Percentiles rank a stretch among this genome's conserved stretches.
phyloP scores from a whole-genome alignment of 2,329 filamentous ascomycete species.

The Neofusicoccum kwambonambiense region DNA sequence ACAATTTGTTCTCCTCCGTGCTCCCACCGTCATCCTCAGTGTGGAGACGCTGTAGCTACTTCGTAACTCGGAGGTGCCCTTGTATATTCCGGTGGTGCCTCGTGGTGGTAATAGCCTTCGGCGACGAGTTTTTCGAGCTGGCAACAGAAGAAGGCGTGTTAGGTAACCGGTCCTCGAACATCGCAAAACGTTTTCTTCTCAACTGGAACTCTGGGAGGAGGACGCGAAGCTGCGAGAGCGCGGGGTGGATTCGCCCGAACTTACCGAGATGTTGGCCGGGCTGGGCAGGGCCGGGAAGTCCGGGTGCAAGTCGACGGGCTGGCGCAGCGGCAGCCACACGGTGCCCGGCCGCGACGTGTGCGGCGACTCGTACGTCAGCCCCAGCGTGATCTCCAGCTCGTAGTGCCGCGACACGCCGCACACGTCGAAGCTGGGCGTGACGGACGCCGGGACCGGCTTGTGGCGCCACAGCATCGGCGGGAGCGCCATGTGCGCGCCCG shows the following conservation, averaged over 20 bases:
- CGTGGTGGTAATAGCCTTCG: neutral
- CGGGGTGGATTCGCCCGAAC: neutral
- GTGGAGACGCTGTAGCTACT: neutral
- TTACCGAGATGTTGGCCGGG: neutral
- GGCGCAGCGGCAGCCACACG: neutral
- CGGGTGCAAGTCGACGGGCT: neutral
- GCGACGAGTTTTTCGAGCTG: neutral
- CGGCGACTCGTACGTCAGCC: constrained; percentile 1
- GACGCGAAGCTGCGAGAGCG: neutral
- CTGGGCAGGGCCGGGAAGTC: neutral
- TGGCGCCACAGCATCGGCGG: neutral
- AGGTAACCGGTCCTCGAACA: neutral
- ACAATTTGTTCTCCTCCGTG: neutral
- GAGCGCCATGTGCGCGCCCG: neutral
- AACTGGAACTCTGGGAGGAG: neutral
- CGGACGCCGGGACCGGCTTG: neutral
- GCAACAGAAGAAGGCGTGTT: neutral
- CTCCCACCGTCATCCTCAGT: too few relatives aligned
- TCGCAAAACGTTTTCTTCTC: too few relatives aligned
- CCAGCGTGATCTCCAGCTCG: constrained; percentile 5
- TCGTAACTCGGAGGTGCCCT: neutral
- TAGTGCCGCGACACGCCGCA: neutral
- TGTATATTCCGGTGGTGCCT: neutral
- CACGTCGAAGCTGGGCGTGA: constrained; percentile 6
- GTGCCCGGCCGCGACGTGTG: neutral